These are phyloP conservation scores for Protea cynaroides DNA, from an alignment of 164 flowering plant genomes.

Conservation along the genomic window DNA sequence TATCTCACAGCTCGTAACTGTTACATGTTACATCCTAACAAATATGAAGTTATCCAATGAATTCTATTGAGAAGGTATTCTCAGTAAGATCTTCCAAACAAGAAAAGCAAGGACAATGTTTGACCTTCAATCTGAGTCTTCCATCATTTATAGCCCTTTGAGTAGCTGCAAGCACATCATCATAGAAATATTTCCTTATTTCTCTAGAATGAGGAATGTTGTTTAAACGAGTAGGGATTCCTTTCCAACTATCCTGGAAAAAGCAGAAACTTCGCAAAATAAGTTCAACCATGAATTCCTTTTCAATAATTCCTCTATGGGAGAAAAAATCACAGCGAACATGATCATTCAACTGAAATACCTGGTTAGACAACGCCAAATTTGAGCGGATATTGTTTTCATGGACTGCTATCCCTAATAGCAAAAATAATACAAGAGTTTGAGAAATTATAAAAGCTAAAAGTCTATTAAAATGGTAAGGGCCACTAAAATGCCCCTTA, in stretches of 20 bases:
- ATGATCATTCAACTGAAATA: slow-evolving; percentile 15
- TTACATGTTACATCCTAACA: too few relatives aligned
- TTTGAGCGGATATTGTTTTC: slow-evolving; percentile 14
- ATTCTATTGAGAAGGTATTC: too few relatives aligned
- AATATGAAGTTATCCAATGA: too few relatives aligned
- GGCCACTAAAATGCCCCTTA: too few relatives aligned
- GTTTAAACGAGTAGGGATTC: slow-evolving; percentile 90
- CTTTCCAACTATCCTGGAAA: slow-evolving; percentile 89
- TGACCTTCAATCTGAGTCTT: slow-evolving; percentile 69
- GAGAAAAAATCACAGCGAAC: not conserved
- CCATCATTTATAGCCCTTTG: slow-evolving; percentile 68
- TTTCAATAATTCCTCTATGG: not conserved
- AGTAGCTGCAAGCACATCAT: slow-evolving; percentile 81
- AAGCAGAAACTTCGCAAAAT: slow-evolving; percentile 37
- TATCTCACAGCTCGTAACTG: too few relatives aligned
- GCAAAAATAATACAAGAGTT: slow-evolving; percentile 4
- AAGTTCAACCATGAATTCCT: slow-evolving; percentile 13
- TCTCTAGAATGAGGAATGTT: slow-evolving; percentile 96
- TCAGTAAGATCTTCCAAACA: too few relatives aligned
- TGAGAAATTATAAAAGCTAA: not conserved
- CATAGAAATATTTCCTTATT: slow-evolving; percentile 82
- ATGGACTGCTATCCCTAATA: slow-evolving; percentile 33
- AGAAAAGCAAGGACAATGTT: not conserved
- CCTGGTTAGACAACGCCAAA: slow-evolving; percentile 45
- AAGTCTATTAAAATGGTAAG: too few relatives aligned